Evolutionary conservation across 2,329 filamentous ascomycete genomes (phyloP).

Genomic region (Botrytis cinerea): DNA sequence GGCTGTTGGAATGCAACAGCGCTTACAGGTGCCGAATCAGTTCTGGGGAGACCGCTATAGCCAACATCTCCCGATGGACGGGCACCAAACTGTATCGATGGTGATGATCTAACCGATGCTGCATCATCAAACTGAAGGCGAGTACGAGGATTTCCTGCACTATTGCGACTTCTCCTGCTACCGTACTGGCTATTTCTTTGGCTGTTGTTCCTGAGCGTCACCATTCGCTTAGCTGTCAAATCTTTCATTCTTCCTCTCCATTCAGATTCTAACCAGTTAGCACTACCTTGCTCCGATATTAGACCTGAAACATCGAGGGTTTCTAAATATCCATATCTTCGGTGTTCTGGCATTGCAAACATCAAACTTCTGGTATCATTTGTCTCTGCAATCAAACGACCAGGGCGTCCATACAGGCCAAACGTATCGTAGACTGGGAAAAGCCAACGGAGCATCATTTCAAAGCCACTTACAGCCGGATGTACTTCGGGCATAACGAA

Average conservation of each 20-base stretch:
- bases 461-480: slow-evolving; percentile 89
- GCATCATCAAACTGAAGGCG: slow-evolving; percentile 61
- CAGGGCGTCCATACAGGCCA: slow-evolving; percentile 84
- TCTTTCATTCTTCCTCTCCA: slow-evolving; percentile 92
- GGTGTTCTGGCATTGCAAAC: slow-evolving; percentile 94
- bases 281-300: slow-evolving; percentile 76
- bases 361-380: slow-evolving; percentile 87
- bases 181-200: slow-evolving; percentile 49
- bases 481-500: slow-evolving; percentile 97
- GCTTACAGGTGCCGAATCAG: slow-evolving; percentile 54
- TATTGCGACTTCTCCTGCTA: slow-evolving; percentile 58
- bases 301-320: slow-evolving; percentile 79
- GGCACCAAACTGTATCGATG: slow-evolving; percentile 45
- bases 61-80: slow-evolving; percentile 28
- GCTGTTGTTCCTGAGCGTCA: slow-evolving; percentile 53
- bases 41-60: slow-evolving; percentile 42
- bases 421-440: slow-evolving; percentile 96
- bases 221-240: slow-evolving; percentile 77
- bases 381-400: slow-evolving; percentile 81
- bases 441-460: slow-evolving; percentile 89
- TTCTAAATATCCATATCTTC: slow-evolving; percentile 87
- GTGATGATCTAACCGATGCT: slow-evolving; percentile 53
- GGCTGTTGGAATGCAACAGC: slow-evolving; percentile 34
- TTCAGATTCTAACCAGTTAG: slow-evolving; percentile 78
- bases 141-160: slow-evolving; percentile 51